Percentiles rank a stretch among this genome's conserved stretches.
Conservation (phyloP, 805 yeast genomes). For the Jamesozyma hellenica region DNA sequence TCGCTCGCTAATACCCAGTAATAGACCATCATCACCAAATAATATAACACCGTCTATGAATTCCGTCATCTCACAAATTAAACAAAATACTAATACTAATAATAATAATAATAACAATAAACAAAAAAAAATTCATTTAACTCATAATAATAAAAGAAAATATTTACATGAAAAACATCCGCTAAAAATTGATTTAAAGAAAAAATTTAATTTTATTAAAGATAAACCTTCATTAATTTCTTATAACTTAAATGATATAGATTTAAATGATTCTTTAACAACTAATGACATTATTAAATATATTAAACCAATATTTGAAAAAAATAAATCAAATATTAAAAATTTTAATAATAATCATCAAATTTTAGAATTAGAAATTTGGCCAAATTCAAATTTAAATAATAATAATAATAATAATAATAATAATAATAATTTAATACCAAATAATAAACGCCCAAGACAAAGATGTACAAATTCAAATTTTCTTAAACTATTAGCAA, state of each 20-base stretch:
- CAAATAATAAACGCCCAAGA: constrained; percentile 18
- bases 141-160: no score
- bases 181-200: no score
- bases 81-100: not conserved
- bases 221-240: no score
- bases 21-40: not conserved
- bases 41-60: constrained; percentile 20
- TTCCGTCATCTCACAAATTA: constrained; percentile 20
- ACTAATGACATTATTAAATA: constrained; percentile 13
- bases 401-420: not conserved
- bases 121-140: no score
- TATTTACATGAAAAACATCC: no score
- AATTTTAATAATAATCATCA: not conserved
- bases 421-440: constrained; percentile 1
- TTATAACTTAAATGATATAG: constrained; percentile 18
- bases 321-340: constrained; percentile 6
- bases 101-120: no score
- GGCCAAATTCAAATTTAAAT: constrained; percentile 13
- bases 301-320: constrained; percentile 17
- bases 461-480: constrained; percentile 22
- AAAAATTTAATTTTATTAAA: no score
- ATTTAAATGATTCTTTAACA: constrained; percentile 12
- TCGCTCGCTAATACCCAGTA: no score
- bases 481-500: constrained; percentile 23
- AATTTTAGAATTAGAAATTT: constrained; percentile 20